Conservation (phyloP, 192 early-diverging fungal species). For the Mortierella antarctica region DNA sequence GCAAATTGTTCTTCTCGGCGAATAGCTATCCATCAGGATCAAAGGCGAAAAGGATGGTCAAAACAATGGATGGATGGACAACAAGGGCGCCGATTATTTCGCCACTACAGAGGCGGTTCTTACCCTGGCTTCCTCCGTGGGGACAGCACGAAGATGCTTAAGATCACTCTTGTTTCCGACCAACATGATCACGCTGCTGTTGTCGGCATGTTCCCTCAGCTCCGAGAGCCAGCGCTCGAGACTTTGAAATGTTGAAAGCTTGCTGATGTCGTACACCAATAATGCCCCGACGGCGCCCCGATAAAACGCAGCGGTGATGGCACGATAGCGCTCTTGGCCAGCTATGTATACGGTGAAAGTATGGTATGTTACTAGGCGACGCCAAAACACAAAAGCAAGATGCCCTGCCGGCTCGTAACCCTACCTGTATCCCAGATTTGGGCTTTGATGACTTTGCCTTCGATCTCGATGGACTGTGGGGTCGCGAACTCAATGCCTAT, state of each 20-base stretch:
- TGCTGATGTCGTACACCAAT: constrained; percentile 82
- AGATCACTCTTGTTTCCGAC: constrained; percentile 95
- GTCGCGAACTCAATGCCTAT: constrained; percentile 66
- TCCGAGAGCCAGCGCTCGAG: constrained; percentile 94
- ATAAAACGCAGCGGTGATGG: constrained; percentile 89
- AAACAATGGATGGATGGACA: constrained; percentile 6
- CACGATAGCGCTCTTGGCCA: constrained; percentile 93
- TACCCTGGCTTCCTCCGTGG: constrained; percentile 77
- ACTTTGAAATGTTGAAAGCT: constrained; percentile 79
- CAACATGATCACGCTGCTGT: constrained; percentile 91
- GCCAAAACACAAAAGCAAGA: neutral
- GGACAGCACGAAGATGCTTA: constrained; percentile 71
- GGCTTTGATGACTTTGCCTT: constrained; percentile 72
- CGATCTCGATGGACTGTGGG: constrained; percentile 56
- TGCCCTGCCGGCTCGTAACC: neutral
- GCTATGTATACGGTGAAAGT: constrained; percentile 78
- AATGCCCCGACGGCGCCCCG: constrained; percentile 92
- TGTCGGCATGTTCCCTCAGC: constrained; percentile 90
- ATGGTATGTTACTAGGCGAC: neutral
- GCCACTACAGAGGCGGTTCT: neutral
- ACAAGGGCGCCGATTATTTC: neutral
- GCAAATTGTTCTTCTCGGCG: constrained; percentile 78
- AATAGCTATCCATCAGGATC: constrained; percentile 46
- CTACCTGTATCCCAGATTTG: constrained; percentile 74
- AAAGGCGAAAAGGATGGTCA: constrained; percentile 23